Evolutionary conservation across 2,329 filamentous ascomycete genomes (phyloP), one percentile per base, ranked within the genome.

Genomic region (Amphichorda felina): DNA sequence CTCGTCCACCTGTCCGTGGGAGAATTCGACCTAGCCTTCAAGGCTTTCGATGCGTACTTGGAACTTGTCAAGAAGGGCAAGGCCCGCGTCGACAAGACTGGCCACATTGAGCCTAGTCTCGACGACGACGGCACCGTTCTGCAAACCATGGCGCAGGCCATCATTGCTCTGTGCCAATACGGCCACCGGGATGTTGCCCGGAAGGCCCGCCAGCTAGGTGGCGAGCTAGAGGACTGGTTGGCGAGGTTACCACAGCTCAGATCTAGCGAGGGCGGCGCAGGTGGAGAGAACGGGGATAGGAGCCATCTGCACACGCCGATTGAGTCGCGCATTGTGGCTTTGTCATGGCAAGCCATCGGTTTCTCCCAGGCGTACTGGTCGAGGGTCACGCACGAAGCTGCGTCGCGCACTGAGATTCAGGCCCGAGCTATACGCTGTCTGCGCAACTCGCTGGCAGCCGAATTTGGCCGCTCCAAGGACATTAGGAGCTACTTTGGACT

Each of bases 1-100:
- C 80, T 77, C 9, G 81, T 94, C 2, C 91, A 98, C 54, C 68
- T 89, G 14, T 75, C 86, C 3, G 67, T 95, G 14, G 86, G 87
- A 8, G 89, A 98, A 46, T 96, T 95, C 45, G 85, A 94, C 38
- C 64, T 96, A 33, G 88, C 88, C 2, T 79, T 94, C 54, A 87
- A 87, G 51, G 84, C 91, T 1, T 84, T 95, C 42, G 82, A 94
- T 53, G 88, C 88, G 1, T 98, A 96, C 55, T 66, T 94, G 26
- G 84, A 93, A 37, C 83, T 98, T 43, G 75, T 94, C 37, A 81
- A 79, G 41, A 82, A 82, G 50, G 86, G 81, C 38, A 94, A 89
- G 58, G 83, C 85, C 15, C 74, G 88, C 28, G 77, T 86, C 3
- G 77, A 84, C 47, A 93, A 94, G 59, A 78, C 75, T 2, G 79